These are phyloP conservation scores for Cocos nucifera DNA, from an alignment of 176 grass and related monocot genomes.

Conservation along the genomic window DNA sequence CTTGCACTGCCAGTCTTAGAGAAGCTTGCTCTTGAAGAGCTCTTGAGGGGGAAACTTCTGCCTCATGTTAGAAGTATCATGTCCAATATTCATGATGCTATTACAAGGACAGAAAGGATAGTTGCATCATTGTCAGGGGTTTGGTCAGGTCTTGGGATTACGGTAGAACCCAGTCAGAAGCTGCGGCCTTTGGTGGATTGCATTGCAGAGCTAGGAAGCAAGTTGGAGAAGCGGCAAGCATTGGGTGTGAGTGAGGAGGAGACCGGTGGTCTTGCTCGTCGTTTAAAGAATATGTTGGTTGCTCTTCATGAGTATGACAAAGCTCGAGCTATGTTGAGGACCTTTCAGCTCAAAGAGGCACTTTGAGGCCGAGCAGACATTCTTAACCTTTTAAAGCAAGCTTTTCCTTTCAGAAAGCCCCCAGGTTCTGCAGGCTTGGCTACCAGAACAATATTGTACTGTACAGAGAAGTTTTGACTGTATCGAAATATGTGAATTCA, in stretches of 20 bases:
- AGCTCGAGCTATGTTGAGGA: conserved; percentile 63
- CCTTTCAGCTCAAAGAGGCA: conserved; percentile 85
- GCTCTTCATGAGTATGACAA: conserved; percentile 70
- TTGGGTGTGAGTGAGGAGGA: conserved; percentile 55
- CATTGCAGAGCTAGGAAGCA: conserved; percentile 59
- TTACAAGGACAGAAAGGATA: conserved; percentile 63
- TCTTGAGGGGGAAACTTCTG: conserved; percentile 75
- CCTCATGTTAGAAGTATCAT: conserved; percentile 83
- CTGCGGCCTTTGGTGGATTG: conserved; percentile 58
- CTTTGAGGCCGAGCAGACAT: conserved; percentile 25
- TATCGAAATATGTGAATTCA: too few relatives aligned
- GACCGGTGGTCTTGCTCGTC: conserved; percentile 47
- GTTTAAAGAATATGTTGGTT: conserved; percentile 65
- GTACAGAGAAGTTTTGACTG: too few relatives aligned
- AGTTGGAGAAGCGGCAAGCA: conserved; percentile 45
- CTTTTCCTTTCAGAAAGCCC: not conserved
- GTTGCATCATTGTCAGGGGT: conserved; percentile 47
- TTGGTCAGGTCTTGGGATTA: conserved; percentile 24
- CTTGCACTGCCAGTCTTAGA: conserved; percentile 55
- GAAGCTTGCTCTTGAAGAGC: conserved; percentile 70
- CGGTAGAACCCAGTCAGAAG: conserved; percentile 22
- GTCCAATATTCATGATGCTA: conserved; percentile 68
- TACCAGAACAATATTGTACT: too few relatives aligned
- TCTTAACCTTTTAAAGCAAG: conserved; percentile 2
- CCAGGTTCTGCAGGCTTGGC: too few relatives aligned